phyloP scores from a whole-genome alignment of 140 eudicot genomes.

The Flaveria floridana region DNA sequence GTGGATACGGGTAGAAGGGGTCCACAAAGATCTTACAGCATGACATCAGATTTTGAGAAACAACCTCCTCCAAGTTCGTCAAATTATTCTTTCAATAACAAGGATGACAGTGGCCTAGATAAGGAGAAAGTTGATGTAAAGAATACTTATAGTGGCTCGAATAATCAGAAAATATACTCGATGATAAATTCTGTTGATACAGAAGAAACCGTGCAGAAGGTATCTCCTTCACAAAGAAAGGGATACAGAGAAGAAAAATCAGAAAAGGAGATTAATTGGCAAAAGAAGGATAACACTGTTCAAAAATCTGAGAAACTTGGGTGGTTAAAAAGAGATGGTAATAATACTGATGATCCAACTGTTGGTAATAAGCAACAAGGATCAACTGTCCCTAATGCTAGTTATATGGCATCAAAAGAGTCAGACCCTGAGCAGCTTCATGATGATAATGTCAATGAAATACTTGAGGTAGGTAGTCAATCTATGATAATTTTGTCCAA shows the following conservation, averaged over 20 bases:
- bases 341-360: constrained; percentile 40
- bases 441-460: constrained; percentile 68
- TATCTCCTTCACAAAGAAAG: constrained; percentile 90
- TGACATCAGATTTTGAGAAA: constrained; percentile 55
- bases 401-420: constrained; percentile 41
- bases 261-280: constrained; percentile 53
- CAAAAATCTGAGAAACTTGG: constrained; percentile 63
- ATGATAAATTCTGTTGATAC: constrained; percentile 49
- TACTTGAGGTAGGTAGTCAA: constrained; percentile 65
- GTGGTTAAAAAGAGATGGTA: constrained; percentile 52
- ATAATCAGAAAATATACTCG: constrained; percentile 48
- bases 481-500: not conserved
- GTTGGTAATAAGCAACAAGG: constrained; percentile 53
- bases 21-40: constrained; percentile 48
- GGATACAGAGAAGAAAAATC: constrained; percentile 61
- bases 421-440: constrained; percentile 52
- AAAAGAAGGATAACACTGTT: constrained; percentile 49
- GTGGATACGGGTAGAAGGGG: constrained; percentile 56
- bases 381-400: constrained; percentile 40
- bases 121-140: constrained; percentile 55
- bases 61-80: constrained; percentile 51
- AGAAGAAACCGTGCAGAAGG: constrained; percentile 80
- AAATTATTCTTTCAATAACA: constrained; percentile 41
- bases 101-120: constrained; percentile 58
- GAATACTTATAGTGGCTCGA: constrained; percentile 38